Base-by-base conservation (phyloP, 345 rosid species). In the Sisymbrium irio region DNA sequence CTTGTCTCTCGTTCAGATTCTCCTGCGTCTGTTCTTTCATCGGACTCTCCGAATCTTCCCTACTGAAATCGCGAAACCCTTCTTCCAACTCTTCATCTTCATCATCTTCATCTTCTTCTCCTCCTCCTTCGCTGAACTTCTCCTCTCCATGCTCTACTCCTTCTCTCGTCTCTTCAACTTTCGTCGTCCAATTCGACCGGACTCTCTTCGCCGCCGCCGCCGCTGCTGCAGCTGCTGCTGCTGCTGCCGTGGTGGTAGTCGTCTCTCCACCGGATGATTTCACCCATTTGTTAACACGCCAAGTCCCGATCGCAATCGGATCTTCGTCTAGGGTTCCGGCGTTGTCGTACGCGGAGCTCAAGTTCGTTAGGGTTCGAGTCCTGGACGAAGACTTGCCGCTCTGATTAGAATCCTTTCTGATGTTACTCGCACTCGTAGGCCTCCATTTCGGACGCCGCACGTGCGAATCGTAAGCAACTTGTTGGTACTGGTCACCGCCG, bases 31-130 rank as follows among this genome's bases (percentile, higher is more conserved):
- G 32, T 81, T 88, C 96, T 69, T 85, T 85, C 51, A 79, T 46
- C 5, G 92, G 91, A 70, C 86, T 84, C 55, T 83, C 97, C 0
- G 91, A 92, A 69, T 87, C 86, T 39, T 87, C 96, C 69, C 83
- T 61, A 13, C 82, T 80, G 61, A 86, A 86, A 63, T 80, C 92
- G 4, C 87, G 81, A 69, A 69, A 83, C 54, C 74, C 77, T 47
- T 80, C 89, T 20, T 81, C 92, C 19, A 77, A 27, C 50, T 85
- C 87, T 25, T 89, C 90, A 9, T 64, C 87, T 25, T 89, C 90
- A 7, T 64, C 93, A 8, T 72, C 55, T 64, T 86, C 85, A 7
- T 59, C 82, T 84, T 37, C 37, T 8, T 85, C 91, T 1, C 78
- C 37, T 8, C 84, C 91, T 1, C 78, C 88, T 3, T 74, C 89